phyloP scores from a whole-genome alignment of 208 protist species.

The Leptomonas pyrrhocoris region DNA sequence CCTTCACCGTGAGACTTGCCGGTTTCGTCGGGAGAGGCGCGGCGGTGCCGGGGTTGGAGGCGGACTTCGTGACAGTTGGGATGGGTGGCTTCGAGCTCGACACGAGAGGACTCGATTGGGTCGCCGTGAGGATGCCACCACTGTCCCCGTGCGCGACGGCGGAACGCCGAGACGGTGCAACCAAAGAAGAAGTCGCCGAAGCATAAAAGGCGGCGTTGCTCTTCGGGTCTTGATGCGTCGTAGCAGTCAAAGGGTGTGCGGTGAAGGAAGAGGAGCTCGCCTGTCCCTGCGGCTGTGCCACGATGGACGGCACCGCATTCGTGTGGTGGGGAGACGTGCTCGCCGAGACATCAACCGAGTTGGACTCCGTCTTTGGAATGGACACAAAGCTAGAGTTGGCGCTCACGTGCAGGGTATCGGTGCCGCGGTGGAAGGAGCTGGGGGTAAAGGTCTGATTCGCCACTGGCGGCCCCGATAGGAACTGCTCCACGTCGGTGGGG shows the following conservation, averaged over 20 bases:
- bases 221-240: constrained; percentile 8
- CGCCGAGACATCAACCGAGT: constrained; percentile 11
- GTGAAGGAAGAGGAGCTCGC: background rate
- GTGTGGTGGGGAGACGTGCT: background rate
- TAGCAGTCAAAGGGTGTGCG: background rate
- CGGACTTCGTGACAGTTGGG: constrained; percentile 10
- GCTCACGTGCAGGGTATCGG: constrained; percentile 20
- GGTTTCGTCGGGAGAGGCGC: background rate
- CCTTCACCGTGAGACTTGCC: background rate
- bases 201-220: constrained; percentile 6
- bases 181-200: background rate
- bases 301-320: constrained; percentile 3
- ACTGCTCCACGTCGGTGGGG: constrained; percentile 37
- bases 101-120: background rate
- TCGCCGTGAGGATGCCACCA: background rate
- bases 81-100: constrained; percentile 3
- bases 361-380: constrained; percentile 14
- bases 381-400: constrained; percentile 39
- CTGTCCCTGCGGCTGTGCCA: constrained; percentile 1
- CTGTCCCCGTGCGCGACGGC: background rate
- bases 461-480: constrained; percentile 32
- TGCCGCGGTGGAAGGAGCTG: background rate
- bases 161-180: background rate
- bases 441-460: constrained; percentile 15
- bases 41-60: constrained; percentile 1